Evolutionary conservation across 2,329 filamentous ascomycete genomes (phyloP), one percentile per base, ranked within the genome.

Genomic region (Westerdykella aurantiaca): DNA sequence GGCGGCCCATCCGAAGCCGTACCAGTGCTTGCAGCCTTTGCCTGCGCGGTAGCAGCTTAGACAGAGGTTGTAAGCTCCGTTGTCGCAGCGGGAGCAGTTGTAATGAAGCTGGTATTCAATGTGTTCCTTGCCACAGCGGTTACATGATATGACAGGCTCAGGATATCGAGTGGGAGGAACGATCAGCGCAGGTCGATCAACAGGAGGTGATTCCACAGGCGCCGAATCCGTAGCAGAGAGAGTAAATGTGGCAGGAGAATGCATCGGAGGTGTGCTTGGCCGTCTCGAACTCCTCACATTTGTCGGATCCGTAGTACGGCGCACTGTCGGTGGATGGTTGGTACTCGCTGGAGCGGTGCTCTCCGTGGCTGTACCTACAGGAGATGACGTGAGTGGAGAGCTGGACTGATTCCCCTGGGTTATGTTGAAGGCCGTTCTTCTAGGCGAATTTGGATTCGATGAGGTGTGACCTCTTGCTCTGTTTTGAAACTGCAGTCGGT

Each of bases 81-180:
- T 70, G 13, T 78, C 73, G 64, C 91, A 96, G 39, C 74, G 73
- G 2, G 70, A 66, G 66, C 91, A 97, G 60, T 86, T 86, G 68
- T 91, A 95, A 65, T 96, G 88, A 2, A 95, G 70, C 7, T 88
- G 81, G 55, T 95, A 88, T 61, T 95, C 85, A 31, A 96, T 90
- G 47, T 89, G 79, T 5, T 73, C 58, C 50, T 78, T 84, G 16
- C 74, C 70, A 63, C 91, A 97, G 9, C 79, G 74, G 31, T 81
- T 78, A 63, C 91, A 96, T 7, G 73, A 75, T 40, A 95, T 79
- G 1, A 80, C 81, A 1, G 89, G 88, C 58, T 94, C 88, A 1
- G 72, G 65, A 50, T 79, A 87, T 1, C 80, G 68, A 2, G 55
- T 56, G 5, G 63, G 62, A 9, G 52, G 21, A 12, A 45, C 40